Evolutionary conservation across 371 early-diverging fungal species (phyloP).

Genomic region (Cokeromyces recurvatus): DNA sequence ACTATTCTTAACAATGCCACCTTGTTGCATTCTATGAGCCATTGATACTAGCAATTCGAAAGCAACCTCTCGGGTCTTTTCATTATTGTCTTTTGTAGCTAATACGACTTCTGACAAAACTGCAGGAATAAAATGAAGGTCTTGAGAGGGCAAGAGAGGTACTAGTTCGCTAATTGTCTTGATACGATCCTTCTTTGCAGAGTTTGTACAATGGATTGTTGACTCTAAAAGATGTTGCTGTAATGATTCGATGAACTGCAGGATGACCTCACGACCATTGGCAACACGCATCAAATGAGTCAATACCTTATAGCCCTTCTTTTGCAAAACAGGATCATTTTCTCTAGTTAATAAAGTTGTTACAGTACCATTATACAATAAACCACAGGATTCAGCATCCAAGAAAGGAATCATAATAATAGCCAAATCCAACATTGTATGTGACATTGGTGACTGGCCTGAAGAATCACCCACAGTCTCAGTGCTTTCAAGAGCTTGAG

Average conservation of each 20-base stretch:
- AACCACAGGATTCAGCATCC: conserved; percentile 48
- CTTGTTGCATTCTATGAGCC: conserved; percentile 83
- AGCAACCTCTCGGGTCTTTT: conserved; percentile 80
- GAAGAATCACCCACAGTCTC: conserved; percentile 31
- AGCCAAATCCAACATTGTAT: conserved; percentile 75
- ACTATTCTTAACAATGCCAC: conserved; percentile 58
- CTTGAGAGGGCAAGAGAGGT: conserved; percentile 49
- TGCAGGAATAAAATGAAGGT: conserved; percentile 81
- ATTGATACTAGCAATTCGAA: conserved; percentile 84
- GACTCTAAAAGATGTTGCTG: conserved; percentile 51
- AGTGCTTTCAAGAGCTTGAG: conserved; percentile 51
- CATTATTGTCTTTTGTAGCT: conserved; percentile 89
- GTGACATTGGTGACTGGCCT: conserved; percentile 60
- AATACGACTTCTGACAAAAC: conserved; percentile 88
- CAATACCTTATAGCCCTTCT: conserved; percentile 91
- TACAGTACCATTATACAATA: conserved; percentile 55
- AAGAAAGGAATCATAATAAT: conserved; percentile 72
- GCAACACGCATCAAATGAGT: conserved; percentile 52
- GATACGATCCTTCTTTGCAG: conserved; percentile 73
- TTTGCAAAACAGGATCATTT: conserved; percentile 78
- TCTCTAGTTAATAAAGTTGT: conserved; percentile 53
- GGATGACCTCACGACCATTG: conserved; percentile 41
- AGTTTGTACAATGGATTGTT: conserved; percentile 46
- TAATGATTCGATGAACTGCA: conserved; percentile 42
- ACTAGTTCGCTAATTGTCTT: conserved; percentile 52